A percentile compares a stretch with the other conserved stretches of the same genome.
Evolutionary conservation across 805 yeast genomes (phyloP).

Genomic region (Candida insectorum): DNA sequence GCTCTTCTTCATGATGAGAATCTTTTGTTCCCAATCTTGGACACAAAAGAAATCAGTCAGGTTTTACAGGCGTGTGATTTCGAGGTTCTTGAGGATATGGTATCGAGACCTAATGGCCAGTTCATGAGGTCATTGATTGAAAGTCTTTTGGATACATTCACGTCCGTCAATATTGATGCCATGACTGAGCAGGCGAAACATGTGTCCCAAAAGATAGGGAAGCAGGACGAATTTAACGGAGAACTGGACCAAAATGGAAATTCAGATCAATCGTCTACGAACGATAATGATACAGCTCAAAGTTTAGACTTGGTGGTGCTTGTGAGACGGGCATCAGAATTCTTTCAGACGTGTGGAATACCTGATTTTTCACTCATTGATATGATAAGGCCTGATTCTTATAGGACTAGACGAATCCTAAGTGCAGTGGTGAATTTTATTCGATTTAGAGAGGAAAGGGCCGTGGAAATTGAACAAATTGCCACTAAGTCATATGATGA

Average conservation of each 20-base stretch:
- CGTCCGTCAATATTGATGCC: constrained; percentile 41
- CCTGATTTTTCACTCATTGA: constrained; percentile 75
- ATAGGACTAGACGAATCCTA: constrained; percentile 57
- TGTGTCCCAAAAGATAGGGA: not conserved
- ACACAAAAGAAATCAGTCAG: constrained; percentile 52
- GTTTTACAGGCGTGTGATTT: constrained; percentile 64
- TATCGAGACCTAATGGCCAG: constrained; percentile 54
- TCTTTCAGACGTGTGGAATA: constrained; percentile 71
- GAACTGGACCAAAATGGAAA: constrained; percentile 4
- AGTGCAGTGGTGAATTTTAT: constrained; percentile 88
- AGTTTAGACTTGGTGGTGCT: constrained; percentile 52
- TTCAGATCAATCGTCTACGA: too few species aligned
- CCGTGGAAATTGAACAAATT: constrained; percentile 63
- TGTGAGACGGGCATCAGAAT: constrained; percentile 57
- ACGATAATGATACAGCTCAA: constrained; percentile 28
- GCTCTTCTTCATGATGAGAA: constrained; percentile 11
- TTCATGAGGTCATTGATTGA: constrained; percentile 54
- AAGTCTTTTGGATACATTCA: constrained; percentile 58
- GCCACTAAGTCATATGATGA: constrained; percentile 52
- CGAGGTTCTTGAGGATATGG: constrained; percentile 55
- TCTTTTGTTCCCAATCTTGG: constrained; percentile 57
- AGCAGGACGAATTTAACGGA: constrained; percentile 27
- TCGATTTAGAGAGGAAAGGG: constrained; percentile 74
- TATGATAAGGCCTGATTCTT: constrained; percentile 72
- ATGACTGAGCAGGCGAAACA: constrained; percentile 5